Base-by-base conservation (phyloP, 192 early-diverging fungal genomes). In the Chytriomyces sp. region DNA sequence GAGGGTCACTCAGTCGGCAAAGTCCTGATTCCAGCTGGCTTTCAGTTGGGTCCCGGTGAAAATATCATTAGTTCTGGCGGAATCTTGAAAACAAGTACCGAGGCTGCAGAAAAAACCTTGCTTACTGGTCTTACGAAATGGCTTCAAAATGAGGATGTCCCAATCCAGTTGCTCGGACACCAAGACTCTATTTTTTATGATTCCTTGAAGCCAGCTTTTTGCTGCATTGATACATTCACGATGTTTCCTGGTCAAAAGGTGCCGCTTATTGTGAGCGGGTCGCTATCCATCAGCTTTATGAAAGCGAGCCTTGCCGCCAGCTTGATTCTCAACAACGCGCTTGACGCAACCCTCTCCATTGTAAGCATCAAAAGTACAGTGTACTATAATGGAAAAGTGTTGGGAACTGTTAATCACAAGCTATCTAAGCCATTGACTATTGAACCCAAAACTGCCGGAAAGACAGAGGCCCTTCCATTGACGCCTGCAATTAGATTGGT, bases 201-300 rank as follows among this genome's bases (percentile, higher is more conserved):
- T n/a, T 58, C 70, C 34, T 59, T 72, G 58, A 17, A 62, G 14
- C 39, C 59, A 0, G 70, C 70, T 19, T 19, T 72, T 2, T 59
- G 33, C 22, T 6, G 19, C 14, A 32, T 72, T 26, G 26, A 22
- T 26, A 62, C 28, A 2, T 8, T 26, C 58, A 17, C 70, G 14
- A 25, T 59, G 17, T 41, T 72, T 38, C 57, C 70, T 0, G 55
- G 56, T 17, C 32, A 59, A 28, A 22, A 22, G 22, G 44, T 12
- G n/a, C 57, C 25, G 12, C 38, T 72, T 26, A 12, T 72, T 40
- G 57, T 10, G 5, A 22, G 19, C 28, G 70, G 56, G 0, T 12
- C 25, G 12, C 2, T 72, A 38, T n/a, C 30, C 32, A 61, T 61
- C 30, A 38, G 62, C 22, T 19, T 49, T 17, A 44, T 38, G 22